These are phyloP conservation scores for Haberlea rhodopensis DNA, from an alignment of 257 asterid species.

Conservation along the genomic window DNA sequence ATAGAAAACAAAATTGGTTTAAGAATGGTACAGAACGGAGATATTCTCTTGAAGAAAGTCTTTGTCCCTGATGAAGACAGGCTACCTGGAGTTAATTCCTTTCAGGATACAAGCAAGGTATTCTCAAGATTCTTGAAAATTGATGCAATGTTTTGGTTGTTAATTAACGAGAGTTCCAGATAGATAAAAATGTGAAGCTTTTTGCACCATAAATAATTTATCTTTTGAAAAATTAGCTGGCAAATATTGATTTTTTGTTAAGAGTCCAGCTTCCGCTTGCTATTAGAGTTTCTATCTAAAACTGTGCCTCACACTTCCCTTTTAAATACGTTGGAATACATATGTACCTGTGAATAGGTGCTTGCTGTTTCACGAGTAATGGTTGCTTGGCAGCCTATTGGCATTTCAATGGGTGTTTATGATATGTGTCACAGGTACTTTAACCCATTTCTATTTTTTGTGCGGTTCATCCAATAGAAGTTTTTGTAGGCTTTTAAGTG, in stretches of 20 bases:
- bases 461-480: background rate
- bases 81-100: slow-evolving; percentile 83
- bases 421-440: slow-evolving; percentile 94
- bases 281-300: background rate
- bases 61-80: slow-evolving; percentile 95
- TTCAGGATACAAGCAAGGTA: slow-evolving; percentile 93
- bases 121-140: slow-evolving; percentile 16
- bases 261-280: slow-evolving; percentile 9
- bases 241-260: slow-evolving; percentile 2
- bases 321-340: slow-evolving; percentile 14
- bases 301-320: background rate
- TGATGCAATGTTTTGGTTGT: slow-evolving; percentile 9
- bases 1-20: slow-evolving; percentile 91
- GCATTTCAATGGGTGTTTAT: slow-evolving; percentile 95
- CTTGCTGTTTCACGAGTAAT: slow-evolving; percentile 94
- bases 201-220: background rate
- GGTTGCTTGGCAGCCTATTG: slow-evolving; percentile 96
- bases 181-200: background rate
- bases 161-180: slow-evolving; percentile 15
- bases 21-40: slow-evolving; percentile 92
- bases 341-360: slow-evolving; percentile 51
- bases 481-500: background rate
- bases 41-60: slow-evolving; percentile 69
- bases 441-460: background rate
- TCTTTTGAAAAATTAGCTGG: slow-evolving; percentile 14